Conservation (phyloP, 2,329 filamentous ascomycete genomes). For the Ceratocystis colombiana region DNA sequence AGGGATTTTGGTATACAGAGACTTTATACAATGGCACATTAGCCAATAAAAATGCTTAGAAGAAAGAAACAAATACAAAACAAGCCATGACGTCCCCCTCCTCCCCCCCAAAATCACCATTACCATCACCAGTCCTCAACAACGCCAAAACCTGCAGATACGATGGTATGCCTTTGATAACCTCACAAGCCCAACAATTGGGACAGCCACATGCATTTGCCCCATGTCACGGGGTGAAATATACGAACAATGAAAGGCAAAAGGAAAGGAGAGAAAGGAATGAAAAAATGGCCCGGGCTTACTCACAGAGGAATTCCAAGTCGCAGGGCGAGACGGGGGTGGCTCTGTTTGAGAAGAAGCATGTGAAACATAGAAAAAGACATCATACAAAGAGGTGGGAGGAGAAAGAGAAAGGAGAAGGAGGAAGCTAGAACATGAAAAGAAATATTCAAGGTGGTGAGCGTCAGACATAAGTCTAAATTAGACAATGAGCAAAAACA, state of each 20-base stretch:
- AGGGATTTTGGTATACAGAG: background rate
- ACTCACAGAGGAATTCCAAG: constrained; percentile 3
- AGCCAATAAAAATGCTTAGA: background rate
- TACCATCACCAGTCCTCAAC: background rate
- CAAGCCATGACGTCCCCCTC: background rate
- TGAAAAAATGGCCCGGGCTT: background rate
- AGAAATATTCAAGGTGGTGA: background rate
- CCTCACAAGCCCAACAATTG: background rate
- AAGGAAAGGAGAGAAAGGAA: background rate
- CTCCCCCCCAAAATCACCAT: no score
- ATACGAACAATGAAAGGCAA: background rate
- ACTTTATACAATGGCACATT: background rate
- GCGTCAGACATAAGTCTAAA: background rate
- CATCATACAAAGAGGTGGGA: constrained; percentile 9
- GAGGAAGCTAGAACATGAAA: constrained; percentile 5
- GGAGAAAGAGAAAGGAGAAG: constrained; percentile 11
- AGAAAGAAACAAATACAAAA: background rate
- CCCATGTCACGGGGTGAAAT: background rate
- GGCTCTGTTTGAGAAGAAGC: background rate
- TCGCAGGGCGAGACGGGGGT: background rate
- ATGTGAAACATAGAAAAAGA: constrained; percentile 8
- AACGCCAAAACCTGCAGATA: background rate
- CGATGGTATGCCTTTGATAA: background rate
- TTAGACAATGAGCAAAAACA: constrained; percentile 9
- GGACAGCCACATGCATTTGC: background rate